A percentile compares a stretch with the other conserved stretches of the same genome.
phyloP scores from a whole-genome alignment of 2,329 filamentous ascomycete genomes.

The Westerdykella ornata region DNA sequence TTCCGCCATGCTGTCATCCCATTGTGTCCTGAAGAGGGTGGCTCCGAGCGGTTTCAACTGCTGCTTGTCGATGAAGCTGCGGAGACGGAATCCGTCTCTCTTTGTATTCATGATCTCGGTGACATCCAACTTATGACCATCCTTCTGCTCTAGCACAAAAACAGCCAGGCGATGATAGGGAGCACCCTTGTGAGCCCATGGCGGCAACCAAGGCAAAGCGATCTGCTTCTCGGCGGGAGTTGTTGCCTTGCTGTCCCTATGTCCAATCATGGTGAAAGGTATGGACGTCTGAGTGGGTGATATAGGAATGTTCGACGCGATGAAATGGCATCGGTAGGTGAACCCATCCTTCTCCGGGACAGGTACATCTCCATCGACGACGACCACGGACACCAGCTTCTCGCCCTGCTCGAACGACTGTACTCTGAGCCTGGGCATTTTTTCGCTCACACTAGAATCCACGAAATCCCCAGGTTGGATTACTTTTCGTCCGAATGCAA shows the following conservation, averaged over 20 bases:
- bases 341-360: constrained; percentile 69
- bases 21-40: constrained; percentile 78
- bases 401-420: constrained; percentile 79
- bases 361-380: constrained; percentile 88
- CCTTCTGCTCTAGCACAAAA: constrained; percentile 73
- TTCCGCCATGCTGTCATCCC: constrained; percentile 79
- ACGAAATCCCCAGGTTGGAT: constrained; percentile 73
- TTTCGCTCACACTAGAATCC: constrained; percentile 65
- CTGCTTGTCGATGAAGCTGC: constrained; percentile 66
- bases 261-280: constrained; percentile 26
- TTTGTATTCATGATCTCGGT: constrained; percentile 67
- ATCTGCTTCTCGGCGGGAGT: constrained; percentile 52
- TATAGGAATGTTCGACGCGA: constrained; percentile 68
- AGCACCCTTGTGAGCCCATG: constrained; percentile 80
- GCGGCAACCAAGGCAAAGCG: constrained; percentile 72
- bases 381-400: constrained; percentile 74
- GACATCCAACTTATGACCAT: constrained; percentile 38
- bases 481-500: constrained; percentile 67
- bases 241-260: constrained; percentile 37
- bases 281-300: constrained; percentile 46
- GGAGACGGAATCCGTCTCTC: constrained; percentile 66
- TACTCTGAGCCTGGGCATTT: constrained; percentile 67
- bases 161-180: constrained; percentile 86
- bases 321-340: constrained; percentile 75
- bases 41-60: constrained; percentile 68